Conservation (phyloP, 2,329 filamentous ascomycete species). For the Stagonosporopsis vannaccii region DNA sequence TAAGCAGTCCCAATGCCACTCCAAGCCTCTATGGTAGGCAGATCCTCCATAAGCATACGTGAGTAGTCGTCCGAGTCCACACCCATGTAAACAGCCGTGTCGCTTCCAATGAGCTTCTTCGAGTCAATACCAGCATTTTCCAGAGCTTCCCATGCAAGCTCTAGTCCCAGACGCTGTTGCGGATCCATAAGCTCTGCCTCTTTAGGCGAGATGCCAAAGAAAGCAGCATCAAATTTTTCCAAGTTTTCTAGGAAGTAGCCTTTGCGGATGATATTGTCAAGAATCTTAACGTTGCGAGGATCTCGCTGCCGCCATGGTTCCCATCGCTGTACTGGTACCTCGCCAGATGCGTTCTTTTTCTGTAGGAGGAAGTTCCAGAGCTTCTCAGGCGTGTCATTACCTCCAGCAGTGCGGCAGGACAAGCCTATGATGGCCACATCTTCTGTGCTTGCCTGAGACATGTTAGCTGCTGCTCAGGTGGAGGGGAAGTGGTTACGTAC, state of each 20-base stretch:
- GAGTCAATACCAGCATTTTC: slow-evolving; percentile 35
- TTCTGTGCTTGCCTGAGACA: neutral
- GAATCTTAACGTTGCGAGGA: slow-evolving; percentile 33
- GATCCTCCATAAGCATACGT: slow-evolving; percentile 42
- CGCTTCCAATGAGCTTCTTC: slow-evolving; percentile 24
- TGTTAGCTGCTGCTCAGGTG: neutral
- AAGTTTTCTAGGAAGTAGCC: slow-evolving; percentile 45
- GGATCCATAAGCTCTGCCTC: slow-evolving; percentile 42
- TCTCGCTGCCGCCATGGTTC: slow-evolving; percentile 40
- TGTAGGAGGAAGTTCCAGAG: slow-evolving; percentile 45
- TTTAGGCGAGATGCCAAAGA: slow-evolving; percentile 42
- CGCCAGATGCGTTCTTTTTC: slow-evolving; percentile 38
- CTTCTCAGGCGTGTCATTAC: slow-evolving; percentile 38
- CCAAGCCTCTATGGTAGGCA: slow-evolving; percentile 48
- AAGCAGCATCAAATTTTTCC: slow-evolving; percentile 35
- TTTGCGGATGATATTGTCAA: slow-evolving; percentile 32
- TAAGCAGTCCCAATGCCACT: slow-evolving; percentile 53
- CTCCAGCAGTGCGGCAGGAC: slow-evolving; percentile 44
- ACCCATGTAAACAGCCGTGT: slow-evolving; percentile 38
- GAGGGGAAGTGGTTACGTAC: neutral
- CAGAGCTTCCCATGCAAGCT: slow-evolving; percentile 39
- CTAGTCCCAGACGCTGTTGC: slow-evolving; percentile 32
- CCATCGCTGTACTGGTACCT: slow-evolving; percentile 43
- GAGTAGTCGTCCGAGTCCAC: slow-evolving; percentile 32
- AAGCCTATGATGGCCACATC: slow-evolving; percentile 47